Evolutionary conservation across 2,329 filamentous ascomycete species (phyloP).

Genomic region (Fragosphaeria purpurea): DNA sequence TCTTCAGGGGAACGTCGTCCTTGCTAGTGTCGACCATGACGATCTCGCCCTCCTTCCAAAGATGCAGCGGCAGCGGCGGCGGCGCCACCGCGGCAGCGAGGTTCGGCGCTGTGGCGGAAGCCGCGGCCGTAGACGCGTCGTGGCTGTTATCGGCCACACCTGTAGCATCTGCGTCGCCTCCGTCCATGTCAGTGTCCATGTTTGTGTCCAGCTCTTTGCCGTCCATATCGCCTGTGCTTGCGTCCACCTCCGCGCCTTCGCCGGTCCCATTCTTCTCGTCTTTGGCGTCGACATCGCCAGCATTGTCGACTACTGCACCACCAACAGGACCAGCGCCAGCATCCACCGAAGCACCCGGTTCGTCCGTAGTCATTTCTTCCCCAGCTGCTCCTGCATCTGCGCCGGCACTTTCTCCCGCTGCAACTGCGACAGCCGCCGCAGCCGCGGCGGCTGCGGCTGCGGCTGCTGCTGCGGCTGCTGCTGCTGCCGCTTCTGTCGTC

Average conservation of each 20-base stretch:
- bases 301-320: neutral
- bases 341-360: neutral
- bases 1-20: constrained; percentile 48
- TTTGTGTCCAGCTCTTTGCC: neutral
- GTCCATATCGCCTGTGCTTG: no score
- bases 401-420: constrained; percentile 20
- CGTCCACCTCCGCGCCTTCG: no score
- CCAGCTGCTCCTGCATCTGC: constrained; percentile 16
- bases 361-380: neutral
- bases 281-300: neutral
- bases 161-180: neutral
- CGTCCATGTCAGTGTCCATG: neutral
- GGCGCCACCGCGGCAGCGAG: constrained; percentile 19
- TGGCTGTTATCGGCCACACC: constrained; percentile 15
- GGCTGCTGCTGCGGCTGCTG: constrained; percentile 2
- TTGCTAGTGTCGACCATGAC: constrained; percentile 52
- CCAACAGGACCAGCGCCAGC: no score
- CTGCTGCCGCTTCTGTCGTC: neutral
- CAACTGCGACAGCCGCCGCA: constrained; percentile 18
- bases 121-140: no score
- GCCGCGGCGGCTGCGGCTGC: neutral
- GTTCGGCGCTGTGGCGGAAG: no score
- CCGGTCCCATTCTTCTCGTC: neutral
- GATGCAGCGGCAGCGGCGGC: constrained; percentile 18
- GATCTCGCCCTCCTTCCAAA: constrained; percentile 17